Evolutionary conservation across 257 asterid genomes (phyloP).

Genomic region (Solanum chmielewskii): DNA sequence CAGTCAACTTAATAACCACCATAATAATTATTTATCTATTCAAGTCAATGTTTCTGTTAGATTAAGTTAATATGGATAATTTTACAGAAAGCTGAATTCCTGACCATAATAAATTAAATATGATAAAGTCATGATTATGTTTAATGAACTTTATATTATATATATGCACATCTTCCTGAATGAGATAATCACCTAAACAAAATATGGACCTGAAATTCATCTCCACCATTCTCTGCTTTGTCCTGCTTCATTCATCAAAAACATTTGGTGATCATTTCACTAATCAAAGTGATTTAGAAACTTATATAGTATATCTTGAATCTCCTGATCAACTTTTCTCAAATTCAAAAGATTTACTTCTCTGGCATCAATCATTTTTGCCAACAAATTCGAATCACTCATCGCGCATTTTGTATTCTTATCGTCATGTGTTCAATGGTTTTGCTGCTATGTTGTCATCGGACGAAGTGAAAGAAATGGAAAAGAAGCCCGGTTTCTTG

Average conservation of each 20-base stretch:
- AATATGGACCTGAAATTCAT: not conserved
- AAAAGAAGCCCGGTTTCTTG: not conserved
- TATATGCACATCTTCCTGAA: not conserved
- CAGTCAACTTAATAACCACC: not conserved
- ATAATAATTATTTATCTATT: not conserved
- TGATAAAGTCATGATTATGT: not conserved
- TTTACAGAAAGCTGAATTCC: not conserved
- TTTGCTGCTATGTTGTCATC: not conserved
- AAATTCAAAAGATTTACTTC: not conserved
- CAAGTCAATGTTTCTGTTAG: not conserved
- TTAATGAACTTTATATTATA: not conserved
- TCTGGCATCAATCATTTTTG: not conserved
- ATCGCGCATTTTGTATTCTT: not conserved
- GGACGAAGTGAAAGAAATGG: not conserved
- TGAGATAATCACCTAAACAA: not conserved
- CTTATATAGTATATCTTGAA: not conserved
- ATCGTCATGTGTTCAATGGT: not conserved
- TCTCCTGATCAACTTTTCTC: not conserved
- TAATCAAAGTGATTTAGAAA: not conserved
- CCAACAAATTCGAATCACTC: not conserved
- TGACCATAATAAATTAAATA: not conserved
- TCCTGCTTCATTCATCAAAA: not conserved
- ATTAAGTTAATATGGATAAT: not conserved
- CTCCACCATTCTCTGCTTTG: not conserved
- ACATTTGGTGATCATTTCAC: not conserved